phyloP scores from a whole-genome alignment of 2,329 filamentous ascomycete species.

The Venturia nashicola region DNA sequence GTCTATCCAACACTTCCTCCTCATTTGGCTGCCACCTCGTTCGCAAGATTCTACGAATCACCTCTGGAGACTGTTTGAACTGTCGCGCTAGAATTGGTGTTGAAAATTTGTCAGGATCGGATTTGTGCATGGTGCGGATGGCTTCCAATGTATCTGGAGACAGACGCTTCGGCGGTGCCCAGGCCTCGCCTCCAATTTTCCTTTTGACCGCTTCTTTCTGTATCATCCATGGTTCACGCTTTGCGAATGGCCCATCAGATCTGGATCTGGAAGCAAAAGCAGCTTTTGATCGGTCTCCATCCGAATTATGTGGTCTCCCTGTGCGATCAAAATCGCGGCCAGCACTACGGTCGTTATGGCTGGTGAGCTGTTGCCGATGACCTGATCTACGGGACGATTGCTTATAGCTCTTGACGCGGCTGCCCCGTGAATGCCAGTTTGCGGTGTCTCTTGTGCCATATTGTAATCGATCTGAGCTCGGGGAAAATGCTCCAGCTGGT shows the following conservation, averaged over 20 bases:
- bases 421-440: not conserved
- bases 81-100: constrained; percentile 60
- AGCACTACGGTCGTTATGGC: not conserved
- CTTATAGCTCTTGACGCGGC: not conserved
- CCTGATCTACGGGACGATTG: not conserved
- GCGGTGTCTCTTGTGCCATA: not conserved
- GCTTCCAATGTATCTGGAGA: constrained; percentile 89
- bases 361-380: not conserved
- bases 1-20: constrained; percentile 30
- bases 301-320: not conserved
- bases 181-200: constrained; percentile 67
- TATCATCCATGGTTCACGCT: constrained; percentile 46
- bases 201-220: constrained; percentile 63
- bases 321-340: not conserved
- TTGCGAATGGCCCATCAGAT: constrained; percentile 2
- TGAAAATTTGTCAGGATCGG: constrained; percentile 66
- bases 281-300: not conserved
- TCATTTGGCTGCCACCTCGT: constrained; percentile 57
- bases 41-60: constrained; percentile 74
- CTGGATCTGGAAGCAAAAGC: not conserved
- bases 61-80: constrained; percentile 81
- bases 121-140: constrained; percentile 68
- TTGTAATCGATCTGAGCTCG: not conserved
- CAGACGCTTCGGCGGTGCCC: constrained; percentile 72
- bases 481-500: not conserved